phyloP scores from a whole-genome alignment of 208 protist species.

The Strigomonas culicis region DNA sequence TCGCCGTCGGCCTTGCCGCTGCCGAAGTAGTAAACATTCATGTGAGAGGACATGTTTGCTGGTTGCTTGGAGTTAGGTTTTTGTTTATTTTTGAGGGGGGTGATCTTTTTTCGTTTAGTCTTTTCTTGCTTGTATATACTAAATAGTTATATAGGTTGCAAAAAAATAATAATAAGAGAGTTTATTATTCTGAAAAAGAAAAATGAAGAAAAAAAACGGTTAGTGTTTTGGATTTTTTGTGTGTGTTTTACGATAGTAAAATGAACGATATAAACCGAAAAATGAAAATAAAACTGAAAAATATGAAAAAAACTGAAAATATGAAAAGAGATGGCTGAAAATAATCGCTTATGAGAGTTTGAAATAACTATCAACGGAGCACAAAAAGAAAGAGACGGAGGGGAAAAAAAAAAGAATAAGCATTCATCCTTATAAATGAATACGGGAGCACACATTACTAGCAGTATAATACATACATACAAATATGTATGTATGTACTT shows the following conservation, averaged over 20 bases:
- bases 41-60: constrained; percentile 37
- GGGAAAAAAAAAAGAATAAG: too few species aligned
- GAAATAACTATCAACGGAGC: background rate
- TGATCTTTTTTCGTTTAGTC: background rate
- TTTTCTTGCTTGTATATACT: background rate
- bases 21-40: constrained; percentile 85
- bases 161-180: constrained; percentile 4
- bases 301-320: constrained; percentile 2
- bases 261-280: background rate
- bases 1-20: constrained; percentile 75
- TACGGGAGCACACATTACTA: too few species aligned
- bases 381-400: background rate
- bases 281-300: background rate
- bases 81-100: background rate
- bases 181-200: constrained; percentile 4
- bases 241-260: background rate
- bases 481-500: background rate
- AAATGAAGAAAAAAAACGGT: background rate
- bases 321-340: background rate
- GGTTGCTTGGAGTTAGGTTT: constrained; percentile 8
- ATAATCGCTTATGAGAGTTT: background rate
- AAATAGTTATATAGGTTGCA: constrained; percentile 7
- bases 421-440: too few species aligned
- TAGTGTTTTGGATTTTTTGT: constrained; percentile 8
- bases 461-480: background rate